Conservation (phyloP, 2,329 filamentous ascomycete genomes). For the Monilinia fructigena region DNA sequence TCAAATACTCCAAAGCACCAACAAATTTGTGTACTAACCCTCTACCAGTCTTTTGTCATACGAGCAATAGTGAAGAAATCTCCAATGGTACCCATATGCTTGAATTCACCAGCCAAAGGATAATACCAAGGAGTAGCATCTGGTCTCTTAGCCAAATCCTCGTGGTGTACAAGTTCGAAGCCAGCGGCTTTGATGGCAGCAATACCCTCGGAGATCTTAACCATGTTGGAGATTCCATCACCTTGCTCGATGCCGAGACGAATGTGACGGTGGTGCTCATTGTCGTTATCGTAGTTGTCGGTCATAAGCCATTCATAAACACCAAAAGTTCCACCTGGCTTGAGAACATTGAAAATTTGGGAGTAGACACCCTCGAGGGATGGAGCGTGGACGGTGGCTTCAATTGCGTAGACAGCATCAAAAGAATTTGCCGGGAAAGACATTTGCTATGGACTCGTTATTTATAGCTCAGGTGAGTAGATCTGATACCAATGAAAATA, state of each 20-base stretch:
- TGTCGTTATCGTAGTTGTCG: conserved; percentile 85
- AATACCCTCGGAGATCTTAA: conserved; percentile 76
- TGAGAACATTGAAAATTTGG: conserved; percentile 91
- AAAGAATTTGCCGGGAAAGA: conserved; percentile 88
- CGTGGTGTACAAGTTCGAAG: conserved; percentile 78
- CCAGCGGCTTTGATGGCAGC: conserved; percentile 83
- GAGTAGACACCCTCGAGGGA: conserved; percentile 88
- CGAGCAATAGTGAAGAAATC: conserved; percentile 82
- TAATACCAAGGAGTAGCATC: conserved; percentile 91
- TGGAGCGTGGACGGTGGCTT: conserved; percentile 93
- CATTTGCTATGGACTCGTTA: conserved; percentile 67
- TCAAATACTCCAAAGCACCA: conserved; percentile 70
- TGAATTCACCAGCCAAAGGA: conserved; percentile 80
- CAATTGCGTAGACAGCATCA: conserved; percentile 94
- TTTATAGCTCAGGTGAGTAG: background rate
- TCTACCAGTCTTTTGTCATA: conserved; percentile 85
- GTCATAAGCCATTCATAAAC: conserved; percentile 99
- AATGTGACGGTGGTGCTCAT: conserved; percentile 82
- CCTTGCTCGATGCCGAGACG: conserved; percentile 93
- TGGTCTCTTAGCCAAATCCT: conserved; percentile 77
- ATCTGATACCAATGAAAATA: background rate
- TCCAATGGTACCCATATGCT: conserved; percentile 74
- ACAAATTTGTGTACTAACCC: conserved; percentile 73
- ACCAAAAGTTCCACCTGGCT: conserved; percentile 92
- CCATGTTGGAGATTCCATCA: conserved; percentile 97